Percentiles rank a stretch among this genome's conserved stretches.
Evolutionary conservation across 2,329 filamentous ascomycete genomes (phyloP).

Genomic region (Hansfordia pulvinata): DNA sequence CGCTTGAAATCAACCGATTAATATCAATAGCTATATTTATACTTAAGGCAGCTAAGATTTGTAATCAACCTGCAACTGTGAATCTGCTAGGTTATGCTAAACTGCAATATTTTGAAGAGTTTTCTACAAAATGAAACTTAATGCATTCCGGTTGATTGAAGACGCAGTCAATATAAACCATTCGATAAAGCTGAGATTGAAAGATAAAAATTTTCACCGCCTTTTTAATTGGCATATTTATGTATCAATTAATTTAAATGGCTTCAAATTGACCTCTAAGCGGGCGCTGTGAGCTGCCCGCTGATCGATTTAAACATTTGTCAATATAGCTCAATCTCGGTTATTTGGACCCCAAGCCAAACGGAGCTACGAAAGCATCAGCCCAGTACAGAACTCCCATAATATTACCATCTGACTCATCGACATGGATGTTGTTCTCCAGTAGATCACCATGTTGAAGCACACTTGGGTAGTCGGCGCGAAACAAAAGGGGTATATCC

Average conservation of each 20-base stretch:
- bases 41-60: too few relatives aligned
- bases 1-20: too few relatives aligned
- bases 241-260: too few relatives aligned
- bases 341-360: slow-evolving; percentile 5
- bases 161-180: too few relatives aligned
- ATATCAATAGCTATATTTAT: too few relatives aligned
- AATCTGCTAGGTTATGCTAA: too few relatives aligned
- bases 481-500: slow-evolving; percentile 5
- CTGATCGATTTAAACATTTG: background rate
- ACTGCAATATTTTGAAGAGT: slow-evolving; percentile 1
- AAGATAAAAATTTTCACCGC: too few relatives aligned
- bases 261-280: background rate
- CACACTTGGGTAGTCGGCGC: slow-evolving; percentile 5
- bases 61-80: too few relatives aligned
- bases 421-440: slow-evolving; percentile 10
- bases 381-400: slow-evolving; percentile 7
- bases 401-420: slow-evolving; percentile 5
- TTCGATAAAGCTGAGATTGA: too few relatives aligned
- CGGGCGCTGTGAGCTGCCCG: background rate
- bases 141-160: too few relatives aligned
- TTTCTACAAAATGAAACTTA: too few relatives aligned
- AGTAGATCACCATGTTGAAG: slow-evolving; percentile 7
- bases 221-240: too few relatives aligned
- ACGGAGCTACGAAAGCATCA: slow-evolving; percentile 5
- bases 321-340: slow-evolving; percentile 1